Evolutionary conservation across 108 stramenopile genomes (phyloP), one percentile per base, ranked within the genome.

Genomic region (Cyclotella cryptica): DNA sequence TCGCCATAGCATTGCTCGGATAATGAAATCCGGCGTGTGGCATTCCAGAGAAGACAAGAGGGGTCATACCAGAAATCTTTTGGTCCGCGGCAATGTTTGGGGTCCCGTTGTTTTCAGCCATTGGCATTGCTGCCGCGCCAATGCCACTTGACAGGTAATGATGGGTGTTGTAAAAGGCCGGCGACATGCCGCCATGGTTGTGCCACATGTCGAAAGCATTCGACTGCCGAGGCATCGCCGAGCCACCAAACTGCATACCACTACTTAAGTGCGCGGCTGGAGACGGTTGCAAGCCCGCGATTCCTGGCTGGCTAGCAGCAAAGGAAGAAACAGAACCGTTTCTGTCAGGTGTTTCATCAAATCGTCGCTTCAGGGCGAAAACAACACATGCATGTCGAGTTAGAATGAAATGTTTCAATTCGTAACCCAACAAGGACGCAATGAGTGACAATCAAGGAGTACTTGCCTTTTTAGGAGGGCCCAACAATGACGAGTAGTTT

Each of bases 1-100:
- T 14, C 0, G 44, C 51, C 52, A 71, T 26, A n/a, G 55, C n/a
- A 71, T 71, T 11, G 35, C 29, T 45, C 12, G 68, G 29, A 58
- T 57, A 51, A 66, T 28, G 41, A 58, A 30, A 30, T 35, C n/a
- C 40, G 43, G 19, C 47, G 15, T 51, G 0, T 0, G 57, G 59
- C 59, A 66, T 49, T 29, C 41, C 58, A 35, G n/a, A 22, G 53
- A 77, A 70, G 39, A 60, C 58, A 29, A 77, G 68, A 27, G 77
- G 77, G 6, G 77, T 77, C 77, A 77, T 77, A 15, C 77, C 77
- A 30, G 77, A 77, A 5, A 75, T 66, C 54, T 19, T 65, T 6
- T 46, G 64, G 43, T 45, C 64, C 45, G 29, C 45, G 9, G 11
- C 3, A 13, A 30, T 7, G 26, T 65, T 21, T 29, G 22, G 27